Percentiles rank a stretch among this genome's conserved stretches.
Conservation (phyloP, 148 eudicot genomes). For the Cornus controversa region DNA sequence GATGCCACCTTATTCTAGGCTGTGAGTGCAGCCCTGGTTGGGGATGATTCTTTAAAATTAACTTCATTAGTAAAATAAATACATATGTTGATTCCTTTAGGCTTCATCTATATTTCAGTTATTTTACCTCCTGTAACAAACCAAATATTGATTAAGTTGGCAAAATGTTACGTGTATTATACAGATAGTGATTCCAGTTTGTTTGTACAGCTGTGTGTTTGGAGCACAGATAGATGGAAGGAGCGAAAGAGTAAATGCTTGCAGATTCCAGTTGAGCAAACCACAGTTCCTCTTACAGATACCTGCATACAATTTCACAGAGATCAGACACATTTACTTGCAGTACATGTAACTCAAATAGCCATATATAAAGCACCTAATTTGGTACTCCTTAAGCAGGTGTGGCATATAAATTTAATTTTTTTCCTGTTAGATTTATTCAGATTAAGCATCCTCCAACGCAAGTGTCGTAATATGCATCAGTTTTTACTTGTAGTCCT, state of each 20-base stretch:
- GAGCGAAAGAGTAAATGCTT: conserved; percentile 26
- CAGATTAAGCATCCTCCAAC: not conserved
- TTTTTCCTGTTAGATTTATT: not conserved
- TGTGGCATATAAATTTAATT: not conserved
- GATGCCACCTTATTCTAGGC: too few relatives aligned
- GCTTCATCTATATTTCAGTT: not conserved
- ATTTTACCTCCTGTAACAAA: not conserved
- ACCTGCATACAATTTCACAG: conserved; percentile 37
- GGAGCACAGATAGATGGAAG: conserved; percentile 50
- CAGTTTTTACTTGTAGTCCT: not conserved
- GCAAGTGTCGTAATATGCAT: not conserved
- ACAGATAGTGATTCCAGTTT: not conserved
- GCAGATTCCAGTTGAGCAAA: conserved; percentile 32
- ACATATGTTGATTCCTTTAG: too few relatives aligned
- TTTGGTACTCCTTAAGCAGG: conserved; percentile 37
- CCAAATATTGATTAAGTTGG: not conserved
- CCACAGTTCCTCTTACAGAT: conserved; percentile 23
- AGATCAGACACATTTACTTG: conserved; percentile 30
- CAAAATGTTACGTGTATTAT: not conserved
- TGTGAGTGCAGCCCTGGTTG: too few relatives aligned
- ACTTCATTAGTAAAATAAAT: too few relatives aligned
- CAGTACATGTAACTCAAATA: conserved; percentile 28
- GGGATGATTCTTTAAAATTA: too few relatives aligned
- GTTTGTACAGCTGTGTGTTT: conserved; percentile 33
- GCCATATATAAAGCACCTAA: conserved; percentile 41